phyloP scores from a whole-genome alignment of 2,329 filamentous ascomycete genomes.

The Alternaria sp. region DNA sequence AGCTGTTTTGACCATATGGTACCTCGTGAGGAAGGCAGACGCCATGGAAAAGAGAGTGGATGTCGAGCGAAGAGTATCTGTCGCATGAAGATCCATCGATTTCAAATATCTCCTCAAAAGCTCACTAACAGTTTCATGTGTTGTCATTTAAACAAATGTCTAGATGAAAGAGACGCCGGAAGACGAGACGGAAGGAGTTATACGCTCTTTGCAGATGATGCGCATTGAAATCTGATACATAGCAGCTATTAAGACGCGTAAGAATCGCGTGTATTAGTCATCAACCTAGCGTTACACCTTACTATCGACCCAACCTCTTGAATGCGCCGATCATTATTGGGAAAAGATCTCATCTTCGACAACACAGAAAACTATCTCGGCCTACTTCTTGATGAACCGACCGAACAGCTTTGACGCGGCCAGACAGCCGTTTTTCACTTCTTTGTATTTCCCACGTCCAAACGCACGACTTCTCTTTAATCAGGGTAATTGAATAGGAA shows the following conservation, averaged over 20 bases:
- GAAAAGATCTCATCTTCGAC: too few relatives aligned
- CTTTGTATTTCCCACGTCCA: too few relatives aligned
- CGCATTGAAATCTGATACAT: not conserved
- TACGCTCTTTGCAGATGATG: not conserved
- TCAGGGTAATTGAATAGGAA: too few relatives aligned
- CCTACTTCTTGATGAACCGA: too few relatives aligned
- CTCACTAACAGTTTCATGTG: too few relatives aligned
- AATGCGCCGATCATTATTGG: too few relatives aligned
- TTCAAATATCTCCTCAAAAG: not conserved
- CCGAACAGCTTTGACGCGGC: not conserved
- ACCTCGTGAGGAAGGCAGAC: not conserved
- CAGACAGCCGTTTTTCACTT: too few relatives aligned
- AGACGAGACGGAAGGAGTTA: not conserved
- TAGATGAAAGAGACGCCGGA: too few relatives aligned
- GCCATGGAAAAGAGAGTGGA: not conserved
- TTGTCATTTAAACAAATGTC: too few relatives aligned
- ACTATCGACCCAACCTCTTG: not conserved
- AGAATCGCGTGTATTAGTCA: not conserved
- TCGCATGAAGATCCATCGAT: not conserved
- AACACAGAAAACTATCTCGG: too few relatives aligned
- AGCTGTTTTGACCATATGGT: not conserved
- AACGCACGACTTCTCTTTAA: too few relatives aligned
- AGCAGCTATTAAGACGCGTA: not conserved
- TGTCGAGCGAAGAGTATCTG: not conserved
- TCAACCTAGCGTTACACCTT: not conserved